Evolutionary conservation across 257 asterid species (phyloP).

Genomic region (Galeopsis tetrahit): DNA sequence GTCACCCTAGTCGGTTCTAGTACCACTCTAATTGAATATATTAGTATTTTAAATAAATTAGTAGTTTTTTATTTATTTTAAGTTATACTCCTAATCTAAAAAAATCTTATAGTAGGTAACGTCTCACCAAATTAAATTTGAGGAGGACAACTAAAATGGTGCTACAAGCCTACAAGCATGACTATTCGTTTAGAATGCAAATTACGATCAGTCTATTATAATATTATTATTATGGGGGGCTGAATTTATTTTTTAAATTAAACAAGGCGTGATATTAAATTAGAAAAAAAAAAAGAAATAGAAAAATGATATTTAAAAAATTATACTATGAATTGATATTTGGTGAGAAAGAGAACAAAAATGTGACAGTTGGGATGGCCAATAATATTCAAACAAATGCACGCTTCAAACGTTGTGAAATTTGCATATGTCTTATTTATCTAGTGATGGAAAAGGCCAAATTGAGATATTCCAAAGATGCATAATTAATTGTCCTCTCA

Average conservation of each 20-base stretch:
- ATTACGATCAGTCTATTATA: neutral
- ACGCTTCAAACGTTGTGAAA: slow-evolving; percentile 14
- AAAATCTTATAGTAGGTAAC: too few species aligned
- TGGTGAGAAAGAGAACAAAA: neutral
- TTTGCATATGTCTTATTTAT: neutral
- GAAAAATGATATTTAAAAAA: neutral
- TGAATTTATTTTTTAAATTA: neutral
- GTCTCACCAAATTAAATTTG: too few species aligned
- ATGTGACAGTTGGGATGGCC: slow-evolving; percentile 22
- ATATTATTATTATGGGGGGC: neutral
- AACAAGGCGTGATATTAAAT: neutral
- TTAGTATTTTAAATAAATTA: too few species aligned
- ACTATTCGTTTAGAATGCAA: neutral
- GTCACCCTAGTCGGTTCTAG: too few species aligned
- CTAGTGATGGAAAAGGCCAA: slow-evolving; percentile 5
- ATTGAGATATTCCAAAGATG: neutral
- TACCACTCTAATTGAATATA: too few species aligned
- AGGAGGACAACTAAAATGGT: too few species aligned
- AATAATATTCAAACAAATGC: neutral
- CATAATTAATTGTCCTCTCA: too few species aligned
- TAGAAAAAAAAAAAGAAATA: neutral
- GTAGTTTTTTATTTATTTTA: too few species aligned
- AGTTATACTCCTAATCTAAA: too few species aligned
- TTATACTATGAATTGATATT: neutral
- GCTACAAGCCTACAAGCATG: too few species aligned